Evolutionary conservation across 768 basidiomycete genomes (phyloP).

Genomic region (Boletales sp.): DNA sequence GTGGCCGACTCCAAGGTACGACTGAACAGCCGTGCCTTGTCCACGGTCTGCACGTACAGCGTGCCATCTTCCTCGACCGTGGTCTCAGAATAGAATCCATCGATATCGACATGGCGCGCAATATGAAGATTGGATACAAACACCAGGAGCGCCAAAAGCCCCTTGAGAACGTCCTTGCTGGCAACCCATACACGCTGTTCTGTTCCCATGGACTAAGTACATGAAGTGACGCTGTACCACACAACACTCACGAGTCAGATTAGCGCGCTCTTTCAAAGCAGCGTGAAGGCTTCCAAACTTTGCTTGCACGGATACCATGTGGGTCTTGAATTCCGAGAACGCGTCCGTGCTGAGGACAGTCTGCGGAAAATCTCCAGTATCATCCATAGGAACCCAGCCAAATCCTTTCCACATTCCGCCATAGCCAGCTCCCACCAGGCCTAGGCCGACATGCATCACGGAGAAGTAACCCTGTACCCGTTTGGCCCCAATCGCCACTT

Average conservation of each 20-base stretch:
- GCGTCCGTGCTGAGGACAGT: constrained; percentile 49
- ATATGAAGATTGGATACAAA: constrained; percentile 71
- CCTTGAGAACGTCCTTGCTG: constrained; percentile 51
- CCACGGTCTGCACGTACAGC: constrained; percentile 61
- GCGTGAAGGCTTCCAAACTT: constrained; percentile 36
- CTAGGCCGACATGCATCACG: constrained; percentile 63
- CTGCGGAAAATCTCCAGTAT: constrained; percentile 44
- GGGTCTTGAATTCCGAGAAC: constrained; percentile 49
- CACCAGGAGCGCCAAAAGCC: constrained; percentile 55
- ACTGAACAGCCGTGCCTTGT: constrained; percentile 62
- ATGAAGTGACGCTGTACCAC: background rate
- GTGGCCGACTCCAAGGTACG: constrained; percentile 66
- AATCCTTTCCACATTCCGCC: constrained; percentile 82
- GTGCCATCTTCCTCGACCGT: constrained; percentile 41
- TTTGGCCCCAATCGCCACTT: constrained; percentile 34
- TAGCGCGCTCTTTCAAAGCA: constrained; percentile 19
- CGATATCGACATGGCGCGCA: constrained; percentile 79
- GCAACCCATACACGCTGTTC: constrained; percentile 29
- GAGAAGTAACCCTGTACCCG: constrained; percentile 61
- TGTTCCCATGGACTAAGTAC: constrained; percentile 11
- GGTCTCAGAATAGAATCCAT: constrained; percentile 58
- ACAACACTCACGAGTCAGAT: constrained; percentile 23
- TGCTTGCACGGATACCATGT: constrained; percentile 49
- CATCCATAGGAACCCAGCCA: constrained; percentile 66
- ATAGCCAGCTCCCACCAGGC: constrained; percentile 76